phyloP scores from a whole-genome alignment of 2,329 filamentous ascomycete genomes.

The Claviceps cyperi region DNA sequence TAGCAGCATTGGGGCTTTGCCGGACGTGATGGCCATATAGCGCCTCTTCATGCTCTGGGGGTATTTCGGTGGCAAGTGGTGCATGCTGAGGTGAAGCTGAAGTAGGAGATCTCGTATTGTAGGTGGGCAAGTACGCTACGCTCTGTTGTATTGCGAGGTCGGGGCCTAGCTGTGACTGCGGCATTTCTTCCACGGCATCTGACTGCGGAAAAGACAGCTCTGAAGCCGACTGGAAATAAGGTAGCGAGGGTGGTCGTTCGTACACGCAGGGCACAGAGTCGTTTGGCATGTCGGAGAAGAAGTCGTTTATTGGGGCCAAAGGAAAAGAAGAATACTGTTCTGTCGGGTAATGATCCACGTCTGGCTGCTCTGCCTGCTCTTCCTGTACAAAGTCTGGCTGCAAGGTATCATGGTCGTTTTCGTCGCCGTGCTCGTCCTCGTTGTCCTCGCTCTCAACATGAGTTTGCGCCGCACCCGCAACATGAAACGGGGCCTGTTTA shows the following conservation, averaged over 20 bases:
- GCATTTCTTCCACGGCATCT: constrained; percentile 6
- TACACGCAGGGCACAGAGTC: constrained; percentile 10
- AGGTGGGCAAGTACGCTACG: constrained; percentile 9
- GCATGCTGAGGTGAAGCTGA: too few species aligned
- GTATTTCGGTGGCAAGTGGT: background rate
- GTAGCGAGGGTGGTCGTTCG: constrained; percentile 7
- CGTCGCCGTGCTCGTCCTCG: background rate
- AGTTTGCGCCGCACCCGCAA: background rate
- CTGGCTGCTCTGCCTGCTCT: constrained; percentile 3
- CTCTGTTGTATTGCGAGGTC: constrained; percentile 10
- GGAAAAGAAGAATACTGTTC: constrained; percentile 13
- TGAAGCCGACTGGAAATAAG: constrained; percentile 17
- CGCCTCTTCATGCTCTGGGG: background rate
- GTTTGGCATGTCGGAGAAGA: constrained; percentile 2
- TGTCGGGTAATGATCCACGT: constrained; percentile 3
- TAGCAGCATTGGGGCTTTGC: background rate
- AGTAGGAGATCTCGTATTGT: constrained; percentile 1
- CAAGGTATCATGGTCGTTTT: constrained; percentile 8
- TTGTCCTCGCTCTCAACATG: background rate
- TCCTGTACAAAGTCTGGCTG: background rate
- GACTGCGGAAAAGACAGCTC: constrained; percentile 14
- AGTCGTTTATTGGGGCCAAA: constrained; percentile 15
- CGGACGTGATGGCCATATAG: background rate
- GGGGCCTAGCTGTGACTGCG: background rate
- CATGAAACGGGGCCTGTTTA: background rate